Base-by-base conservation (phyloP, 495 filamentous ascomycete genomes). In the Xylaria intraflava region DNA sequence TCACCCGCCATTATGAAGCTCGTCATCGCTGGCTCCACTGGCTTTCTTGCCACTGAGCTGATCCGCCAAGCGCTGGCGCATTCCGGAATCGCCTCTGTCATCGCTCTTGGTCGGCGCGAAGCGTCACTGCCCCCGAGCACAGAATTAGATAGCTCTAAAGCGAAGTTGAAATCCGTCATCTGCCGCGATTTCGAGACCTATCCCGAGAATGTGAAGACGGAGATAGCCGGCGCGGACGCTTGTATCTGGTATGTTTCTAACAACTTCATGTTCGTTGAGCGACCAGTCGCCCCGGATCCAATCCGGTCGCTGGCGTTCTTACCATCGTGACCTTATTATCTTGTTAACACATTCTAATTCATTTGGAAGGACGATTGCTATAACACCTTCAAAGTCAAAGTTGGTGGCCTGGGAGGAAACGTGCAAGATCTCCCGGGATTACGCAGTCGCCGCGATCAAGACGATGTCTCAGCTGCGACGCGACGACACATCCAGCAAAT, bases 1-100 rank as follows among this genome's bases (percentile, higher is more conserved):
- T 31, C 7, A 41, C 20, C 29, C 9, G 3, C 44, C 19, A 46
- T 12, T 33, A 82, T 80, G 78, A 82, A 81, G 57, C 69, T 81
- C 43, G 72, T 81, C 46, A 56, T 82, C 24, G 67, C 70, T 30
- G 78, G 78, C 5, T 68, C 76, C 2, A 75, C 72, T 22, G 77
- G 78, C 38, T 73, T 76, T 35, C 64, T 81, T 9, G 78, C 69
- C 48, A 68, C 66, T 11, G 75, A 79, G 49, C 36, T 80, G 31
- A 64, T 80, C 55, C 66, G 65, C 23, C 75, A 77, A 61, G 66
- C 65, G 31, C 55, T 79, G 10, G 53, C 59, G 10, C 58, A 66
- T 44, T 65, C 64, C 7, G 55, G 58, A 24, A 63, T 80, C 38
- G 74, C 69, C 0, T 67, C 70, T 22, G 53, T 81, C 22, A 51